These are phyloP conservation scores for Prunus persica DNA, from an alignment of 306 rosid species.

Conservation along the genomic window DNA sequence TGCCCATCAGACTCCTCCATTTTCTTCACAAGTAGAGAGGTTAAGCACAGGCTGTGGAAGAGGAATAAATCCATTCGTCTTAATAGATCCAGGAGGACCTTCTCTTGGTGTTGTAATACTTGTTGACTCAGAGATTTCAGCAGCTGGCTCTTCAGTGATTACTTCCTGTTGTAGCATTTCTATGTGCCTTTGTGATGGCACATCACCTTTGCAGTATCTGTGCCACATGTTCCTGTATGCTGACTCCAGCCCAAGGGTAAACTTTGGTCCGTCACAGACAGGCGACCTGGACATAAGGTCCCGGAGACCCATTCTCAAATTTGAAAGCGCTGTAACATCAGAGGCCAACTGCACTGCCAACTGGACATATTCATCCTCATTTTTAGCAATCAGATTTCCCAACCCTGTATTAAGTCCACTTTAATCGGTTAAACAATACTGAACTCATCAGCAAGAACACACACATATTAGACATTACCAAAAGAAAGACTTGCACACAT, in stretches of 20 bases:
- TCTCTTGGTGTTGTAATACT: constrained; percentile 32
- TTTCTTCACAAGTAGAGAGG: constrained; percentile 47
- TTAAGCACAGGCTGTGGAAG: constrained; percentile 29
- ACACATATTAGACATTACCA: neutral
- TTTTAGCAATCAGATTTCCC: constrained; percentile 63
- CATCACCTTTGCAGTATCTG: constrained; percentile 86
- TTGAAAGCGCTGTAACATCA: constrained; percentile 69
- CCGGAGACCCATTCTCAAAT: constrained; percentile 77
- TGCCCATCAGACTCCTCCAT: constrained; percentile 39
- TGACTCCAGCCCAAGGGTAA: constrained; percentile 62
- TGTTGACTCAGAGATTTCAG: constrained; percentile 28
- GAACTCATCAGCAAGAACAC: neutral
- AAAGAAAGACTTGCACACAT: neutral
- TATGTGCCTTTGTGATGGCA: constrained; percentile 68
- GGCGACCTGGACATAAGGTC: constrained; percentile 82
- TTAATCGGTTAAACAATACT: neutral
- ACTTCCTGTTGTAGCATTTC: constrained; percentile 44
- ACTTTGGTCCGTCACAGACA: constrained; percentile 76
- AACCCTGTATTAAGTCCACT: constrained; percentile 50
- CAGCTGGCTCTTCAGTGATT: constrained; percentile 30
- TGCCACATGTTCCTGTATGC: constrained; percentile 77
- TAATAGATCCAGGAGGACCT: constrained; percentile 43
- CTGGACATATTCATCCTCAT: constrained; percentile 84
- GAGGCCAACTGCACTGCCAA: constrained; percentile 83
- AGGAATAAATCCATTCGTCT: constrained; percentile 55